Evolutionary conservation across 2,329 filamentous ascomycete species (phyloP).

Genomic region (Neurospora sp.): DNA sequence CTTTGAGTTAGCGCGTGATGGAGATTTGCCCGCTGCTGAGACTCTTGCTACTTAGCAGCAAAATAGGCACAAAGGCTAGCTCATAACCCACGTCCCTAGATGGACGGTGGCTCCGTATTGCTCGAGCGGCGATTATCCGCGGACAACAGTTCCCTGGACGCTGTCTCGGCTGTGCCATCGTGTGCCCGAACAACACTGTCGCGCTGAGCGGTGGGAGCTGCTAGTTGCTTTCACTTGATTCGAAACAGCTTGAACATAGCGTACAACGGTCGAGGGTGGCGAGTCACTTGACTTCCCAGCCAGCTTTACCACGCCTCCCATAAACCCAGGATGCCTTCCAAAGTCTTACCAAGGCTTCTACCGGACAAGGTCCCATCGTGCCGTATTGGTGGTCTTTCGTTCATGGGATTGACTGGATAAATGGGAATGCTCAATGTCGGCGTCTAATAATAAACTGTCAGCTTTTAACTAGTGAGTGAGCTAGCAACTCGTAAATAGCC

Average conservation of each 20-base stretch:
- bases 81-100: neutral
- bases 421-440: neutral
- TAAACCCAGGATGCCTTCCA: neutral
- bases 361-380: neutral
- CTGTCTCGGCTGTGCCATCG: neutral
- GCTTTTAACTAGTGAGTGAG: neutral
- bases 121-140: neutral
- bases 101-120: neutral
- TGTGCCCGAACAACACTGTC: neutral
- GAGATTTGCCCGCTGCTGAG: neutral
- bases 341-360: neutral
- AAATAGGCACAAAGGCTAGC: neutral
- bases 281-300: neutral
- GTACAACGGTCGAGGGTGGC: neutral
- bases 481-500: neutral
- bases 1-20: neutral
- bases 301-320: neutral
- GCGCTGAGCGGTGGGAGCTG: neutral
- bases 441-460: neutral
- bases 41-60: neutral
- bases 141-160: neutral
- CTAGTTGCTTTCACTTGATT: neutral
- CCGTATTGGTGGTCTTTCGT: neutral
- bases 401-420: neutral
- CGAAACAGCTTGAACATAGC: neutral